Conservation (phyloP, 306 rosid genomes). For the Cicer cuneatum region DNA sequence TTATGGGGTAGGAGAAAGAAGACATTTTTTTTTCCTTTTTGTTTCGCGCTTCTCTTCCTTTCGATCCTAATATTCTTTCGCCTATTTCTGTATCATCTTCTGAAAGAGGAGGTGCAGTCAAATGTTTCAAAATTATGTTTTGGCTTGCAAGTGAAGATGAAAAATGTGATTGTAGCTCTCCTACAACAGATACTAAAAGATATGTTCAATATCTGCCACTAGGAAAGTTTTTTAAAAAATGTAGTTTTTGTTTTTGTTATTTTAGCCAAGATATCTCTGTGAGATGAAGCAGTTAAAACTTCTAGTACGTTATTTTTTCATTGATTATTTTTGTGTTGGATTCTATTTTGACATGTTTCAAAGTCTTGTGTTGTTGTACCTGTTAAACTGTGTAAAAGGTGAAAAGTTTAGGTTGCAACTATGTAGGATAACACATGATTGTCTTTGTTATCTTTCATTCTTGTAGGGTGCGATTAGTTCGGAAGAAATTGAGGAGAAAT, state of each 20-base stretch:
- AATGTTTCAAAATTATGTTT: constrained; percentile 72
- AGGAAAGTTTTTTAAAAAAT: constrained; percentile 65
- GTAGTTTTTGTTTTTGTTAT: constrained; percentile 52
- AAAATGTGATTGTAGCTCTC: constrained; percentile 90
- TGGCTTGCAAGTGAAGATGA: constrained; percentile 82
- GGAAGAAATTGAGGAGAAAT: too few relatives aligned
- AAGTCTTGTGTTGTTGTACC: constrained; percentile 46
- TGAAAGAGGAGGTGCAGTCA: constrained; percentile 73
- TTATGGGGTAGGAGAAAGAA: constrained; percentile 57
- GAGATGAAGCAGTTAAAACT: constrained; percentile 88
- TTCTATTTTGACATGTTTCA: constrained; percentile 59
- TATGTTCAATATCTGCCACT: constrained; percentile 85
- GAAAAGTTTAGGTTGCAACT: constrained; percentile 45
- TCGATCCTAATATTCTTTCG: constrained; percentile 55
- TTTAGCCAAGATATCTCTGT: constrained; percentile 58
- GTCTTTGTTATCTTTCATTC: too few relatives aligned
- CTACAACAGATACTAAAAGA: constrained; percentile 74
- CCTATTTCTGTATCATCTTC: constrained; percentile 54
- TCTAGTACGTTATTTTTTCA: constrained; percentile 81
- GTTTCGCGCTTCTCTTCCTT: constrained; percentile 33
- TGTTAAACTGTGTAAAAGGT: constrained; percentile 41
- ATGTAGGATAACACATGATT: background rate
- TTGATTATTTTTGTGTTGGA: constrained; percentile 87
- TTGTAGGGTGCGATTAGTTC: too few relatives aligned
- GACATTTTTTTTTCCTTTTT: constrained; percentile 50